phyloP scores from a whole-genome alignment of 2,329 filamentous ascomycete genomes.

The Fusarium nodosum region DNA sequence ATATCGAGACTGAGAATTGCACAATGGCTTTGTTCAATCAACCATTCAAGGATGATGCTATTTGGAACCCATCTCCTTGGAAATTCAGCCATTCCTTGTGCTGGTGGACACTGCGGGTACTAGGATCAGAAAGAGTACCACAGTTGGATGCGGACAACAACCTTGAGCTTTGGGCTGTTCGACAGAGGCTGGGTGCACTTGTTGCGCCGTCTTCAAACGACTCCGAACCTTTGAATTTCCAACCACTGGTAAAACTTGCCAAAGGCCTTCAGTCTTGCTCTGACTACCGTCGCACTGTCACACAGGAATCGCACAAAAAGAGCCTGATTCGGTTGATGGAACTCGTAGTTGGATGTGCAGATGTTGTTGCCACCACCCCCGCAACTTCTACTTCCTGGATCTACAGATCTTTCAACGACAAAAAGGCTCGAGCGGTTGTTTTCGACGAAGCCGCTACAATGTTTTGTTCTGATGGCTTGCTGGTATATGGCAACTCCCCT shows the following conservation, averaged over 20 bases:
- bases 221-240: background rate
- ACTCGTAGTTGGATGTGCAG: background rate
- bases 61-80: background rate
- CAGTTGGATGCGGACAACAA: background rate
- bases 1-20: background rate
- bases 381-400: background rate
- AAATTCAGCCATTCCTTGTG: background rate
- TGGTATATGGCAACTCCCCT: conserved; percentile 13
- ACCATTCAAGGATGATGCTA: fast-evolving
- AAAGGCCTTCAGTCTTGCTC: background rate
- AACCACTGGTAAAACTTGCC: background rate
- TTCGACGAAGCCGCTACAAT: conserved; percentile 19
- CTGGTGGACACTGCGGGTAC: conserved; percentile 20
- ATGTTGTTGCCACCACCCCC: conserved; percentile 7
- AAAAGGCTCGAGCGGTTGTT: background rate
- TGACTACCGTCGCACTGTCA: background rate
- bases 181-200: background rate
- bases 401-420: background rate
- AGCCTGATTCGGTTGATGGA: background rate
- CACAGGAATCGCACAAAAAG: fast-evolving
- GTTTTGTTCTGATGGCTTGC: background rate
- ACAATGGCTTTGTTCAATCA: fast-evolving
- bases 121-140: background rate
- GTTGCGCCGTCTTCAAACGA: background rate
- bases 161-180: background rate